Evolutionary conservation across 2,329 filamentous ascomycete genomes (phyloP), one percentile per base, ranked within the genome.

Genomic region (Monosporascus sp.): DNA sequence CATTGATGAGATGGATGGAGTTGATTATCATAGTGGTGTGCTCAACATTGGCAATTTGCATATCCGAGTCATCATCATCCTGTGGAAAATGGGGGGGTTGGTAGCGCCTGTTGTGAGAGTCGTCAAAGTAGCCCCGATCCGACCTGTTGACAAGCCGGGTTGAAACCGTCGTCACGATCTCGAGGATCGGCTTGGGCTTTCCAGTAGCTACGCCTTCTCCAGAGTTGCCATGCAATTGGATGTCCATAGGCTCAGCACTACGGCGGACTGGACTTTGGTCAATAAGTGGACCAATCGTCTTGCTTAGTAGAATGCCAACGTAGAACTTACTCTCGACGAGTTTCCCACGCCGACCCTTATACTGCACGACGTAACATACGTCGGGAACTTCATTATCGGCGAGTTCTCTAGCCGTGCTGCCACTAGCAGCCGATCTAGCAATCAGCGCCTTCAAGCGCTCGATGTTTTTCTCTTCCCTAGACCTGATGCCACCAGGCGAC

Each of bases 1-100:
- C 77, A 47, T 77, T 72, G 57, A 75, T 70, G 31, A 82, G 69
- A 52, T 77, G 65, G 31, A 63, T 54, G 2, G 76, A 79, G 56
- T 75, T 67, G 45, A 79, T 74, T 3, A 70, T 49, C 74, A 79
- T 78, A 51, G 64, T 59, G 0, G 71, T 74, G 1, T 57, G 63
- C 19, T 69, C 65, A 8, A 66, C 58, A 19, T 67, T 65, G 35
- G 63, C 56, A 26, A 64, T 46, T 14, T 66, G 65, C 26, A 59
- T 54, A 24, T 66, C 59, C 16, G 58, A 50, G 17, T 60, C 62
- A 11, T 61, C 56, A 3, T 60, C 54, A 17, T 47, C 19, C 31
- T 26, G 27, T 20, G 51, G 35, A 40, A 37, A 38, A 46, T n/a
- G 11, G 24, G 40, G 45, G 38, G 44, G 8, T 40, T 16, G 22